These are phyloP conservation scores for Monosporascus sp. DNA, from an alignment of 2,329 filamentous ascomycete genomes.

Conservation along the genomic window DNA sequence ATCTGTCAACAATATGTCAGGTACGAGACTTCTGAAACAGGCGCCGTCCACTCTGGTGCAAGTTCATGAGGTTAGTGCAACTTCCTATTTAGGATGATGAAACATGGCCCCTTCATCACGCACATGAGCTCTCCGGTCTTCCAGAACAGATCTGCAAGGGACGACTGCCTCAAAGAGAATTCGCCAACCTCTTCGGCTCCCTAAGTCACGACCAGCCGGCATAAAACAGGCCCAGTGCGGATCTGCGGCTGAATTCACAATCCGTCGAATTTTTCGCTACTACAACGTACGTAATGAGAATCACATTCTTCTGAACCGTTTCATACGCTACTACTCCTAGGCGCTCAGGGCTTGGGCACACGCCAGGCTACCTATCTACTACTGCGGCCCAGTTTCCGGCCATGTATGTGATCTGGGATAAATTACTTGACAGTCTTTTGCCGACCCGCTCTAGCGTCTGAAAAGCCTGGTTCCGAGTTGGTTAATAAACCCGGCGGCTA, in stretches of 20 bases:
- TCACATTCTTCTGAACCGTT: no score
- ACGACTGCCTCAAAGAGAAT: background rate
- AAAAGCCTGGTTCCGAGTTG: background rate
- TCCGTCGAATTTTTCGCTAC: no score
- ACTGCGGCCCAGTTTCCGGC: background rate
- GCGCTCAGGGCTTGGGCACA: background rate
- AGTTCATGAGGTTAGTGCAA: background rate
- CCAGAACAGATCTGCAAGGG: background rate
- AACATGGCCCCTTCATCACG: background rate
- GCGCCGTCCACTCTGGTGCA: background rate
- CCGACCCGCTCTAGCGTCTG: background rate
- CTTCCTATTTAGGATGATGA: background rate
- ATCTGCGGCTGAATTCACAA: no score
- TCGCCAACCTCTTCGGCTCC: background rate
- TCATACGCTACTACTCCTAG: background rate
- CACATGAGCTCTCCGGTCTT: background rate
- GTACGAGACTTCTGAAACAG: background rate
- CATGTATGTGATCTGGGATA: background rate
- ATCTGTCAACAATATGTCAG: background rate
- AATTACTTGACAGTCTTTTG: background rate
- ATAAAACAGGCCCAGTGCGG: background rate
- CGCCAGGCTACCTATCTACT: background rate
- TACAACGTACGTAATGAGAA: no score
- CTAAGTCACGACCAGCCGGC: background rate
- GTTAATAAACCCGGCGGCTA: background rate